Conservation (phyloP, 2,329 filamentous ascomycete genomes). For the Colletotrichum brevisporum region DNA sequence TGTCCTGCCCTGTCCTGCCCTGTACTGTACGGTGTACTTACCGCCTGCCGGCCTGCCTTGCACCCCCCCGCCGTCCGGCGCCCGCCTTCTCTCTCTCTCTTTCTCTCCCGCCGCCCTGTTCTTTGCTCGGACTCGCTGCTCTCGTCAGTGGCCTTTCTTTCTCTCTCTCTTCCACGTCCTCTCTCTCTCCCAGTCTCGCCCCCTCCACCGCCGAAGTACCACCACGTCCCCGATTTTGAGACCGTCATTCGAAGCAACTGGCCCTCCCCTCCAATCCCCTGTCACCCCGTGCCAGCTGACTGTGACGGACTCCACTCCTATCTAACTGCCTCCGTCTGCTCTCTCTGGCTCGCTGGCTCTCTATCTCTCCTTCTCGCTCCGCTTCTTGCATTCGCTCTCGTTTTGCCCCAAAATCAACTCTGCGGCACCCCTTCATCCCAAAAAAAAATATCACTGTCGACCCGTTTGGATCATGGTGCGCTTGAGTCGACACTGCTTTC, state of each 20-base stretch:
- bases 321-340: conserved; percentile 39
- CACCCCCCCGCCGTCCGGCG: neutral
- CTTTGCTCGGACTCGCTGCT: neutral
- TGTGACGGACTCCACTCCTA: conserved; percentile 40
- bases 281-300: conserved; percentile 41
- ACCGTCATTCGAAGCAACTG: conserved; percentile 37
- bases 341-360: conserved; percentile 7
- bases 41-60: neutral
- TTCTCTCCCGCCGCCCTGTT: neutral
- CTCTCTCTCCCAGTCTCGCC: neutral
- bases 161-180: neutral
- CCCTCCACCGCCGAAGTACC: conserved; percentile 26
- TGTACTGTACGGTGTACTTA: too few relatives aligned
- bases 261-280: conserved; percentile 27
- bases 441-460: conserved; percentile 8
- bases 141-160: neutral
- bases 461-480: conserved; percentile 39
- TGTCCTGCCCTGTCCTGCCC: neutral
- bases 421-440: conserved; percentile 25
- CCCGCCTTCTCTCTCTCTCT: neutral
- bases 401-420: conserved; percentile 21
- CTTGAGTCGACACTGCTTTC: conserved; percentile 24
- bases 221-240: conserved; percentile 33
- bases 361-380: conserved; percentile 36
- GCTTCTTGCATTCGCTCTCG: conserved; percentile 33